A percentile compares a stretch with the other conserved stretches of the same genome.
These are phyloP conservation scores for Ophiostoma novo-ulmi DNA, from an alignment of 2,329 filamentous ascomycete genomes.

Conservation along the genomic window DNA sequence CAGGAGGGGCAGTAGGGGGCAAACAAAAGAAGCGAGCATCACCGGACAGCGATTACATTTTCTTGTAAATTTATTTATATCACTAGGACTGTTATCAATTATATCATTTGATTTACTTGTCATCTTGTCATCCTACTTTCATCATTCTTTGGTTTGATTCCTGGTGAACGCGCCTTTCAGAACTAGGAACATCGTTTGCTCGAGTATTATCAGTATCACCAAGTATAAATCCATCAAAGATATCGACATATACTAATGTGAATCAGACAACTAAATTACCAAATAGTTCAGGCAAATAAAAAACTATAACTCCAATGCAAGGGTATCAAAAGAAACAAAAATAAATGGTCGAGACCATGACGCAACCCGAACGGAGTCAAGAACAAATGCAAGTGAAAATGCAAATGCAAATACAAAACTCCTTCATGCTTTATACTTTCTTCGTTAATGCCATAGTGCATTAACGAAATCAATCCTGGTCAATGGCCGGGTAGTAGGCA, in stretches of 20 bases:
- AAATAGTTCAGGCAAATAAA: not conserved
- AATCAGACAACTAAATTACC: no score
- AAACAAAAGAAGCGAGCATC: not conserved
- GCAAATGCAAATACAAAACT: not conserved
- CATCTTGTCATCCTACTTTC: no score
- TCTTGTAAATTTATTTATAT: not conserved
- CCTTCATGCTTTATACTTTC: not conserved
- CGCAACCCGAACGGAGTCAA: not conserved
- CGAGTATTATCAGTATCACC: no score
- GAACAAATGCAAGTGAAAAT: not conserved
- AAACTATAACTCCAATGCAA: not conserved
- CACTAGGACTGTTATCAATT: not conserved
- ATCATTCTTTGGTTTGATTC: no score
- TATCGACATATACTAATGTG: no score
- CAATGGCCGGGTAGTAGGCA: conserved; percentile 50
- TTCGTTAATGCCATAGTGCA: not conserved
- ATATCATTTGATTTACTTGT: not conserved
- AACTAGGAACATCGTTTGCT: no score
- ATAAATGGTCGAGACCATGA: not conserved
- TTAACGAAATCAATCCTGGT: not conserved
- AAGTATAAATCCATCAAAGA: no score
- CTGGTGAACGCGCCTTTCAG: no score
- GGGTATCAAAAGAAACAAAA: not conserved
- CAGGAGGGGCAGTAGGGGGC: not conserved
- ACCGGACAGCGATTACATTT: not conserved